These are phyloP conservation scores for Nigrospora osmanthi DNA, from an alignment of 2,329 filamentous ascomycete genomes.

Conservation along the genomic window DNA sequence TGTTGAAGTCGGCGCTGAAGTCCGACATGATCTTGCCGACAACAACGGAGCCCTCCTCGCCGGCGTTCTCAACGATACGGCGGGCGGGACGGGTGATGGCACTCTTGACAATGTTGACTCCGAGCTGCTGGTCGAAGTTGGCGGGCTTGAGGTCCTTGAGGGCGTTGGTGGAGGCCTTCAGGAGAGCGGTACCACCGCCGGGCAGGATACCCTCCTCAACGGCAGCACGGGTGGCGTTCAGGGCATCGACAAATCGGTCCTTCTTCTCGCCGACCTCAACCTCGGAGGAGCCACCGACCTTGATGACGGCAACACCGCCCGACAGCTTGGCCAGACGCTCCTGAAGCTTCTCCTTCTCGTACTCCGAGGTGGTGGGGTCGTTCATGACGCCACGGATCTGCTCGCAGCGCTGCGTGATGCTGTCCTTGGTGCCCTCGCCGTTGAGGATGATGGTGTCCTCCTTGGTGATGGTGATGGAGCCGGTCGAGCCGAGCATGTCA, in stretches of 20 bases:
- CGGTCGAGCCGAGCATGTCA: conserved; percentile 94
- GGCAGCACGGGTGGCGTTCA: conserved; percentile 95
- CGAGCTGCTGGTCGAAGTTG: conserved; percentile 99
- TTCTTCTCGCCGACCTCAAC: conserved; percentile 99
- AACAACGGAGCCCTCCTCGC: conserved; percentile 88
- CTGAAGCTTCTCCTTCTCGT: conserved; percentile 99
- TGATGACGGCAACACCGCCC: conserved; percentile 98
- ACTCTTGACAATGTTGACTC: conserved; percentile 95
- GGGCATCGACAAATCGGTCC: conserved; percentile 95
- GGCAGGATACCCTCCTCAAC: conserved; percentile 99
- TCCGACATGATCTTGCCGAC: conserved; percentile 98
- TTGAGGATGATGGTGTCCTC: conserved; percentile 99
- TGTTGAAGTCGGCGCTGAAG: conserved; percentile 89
- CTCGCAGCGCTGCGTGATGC: conserved; percentile 90
- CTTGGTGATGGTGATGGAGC: conserved; percentile 99
- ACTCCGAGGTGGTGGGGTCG: conserved; percentile 91
- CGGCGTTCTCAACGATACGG: conserved; percentile 96
- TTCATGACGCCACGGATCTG: conserved; percentile 97
- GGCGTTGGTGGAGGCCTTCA: conserved; percentile 92
- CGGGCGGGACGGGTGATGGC: conserved; percentile 93
- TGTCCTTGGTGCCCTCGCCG: conserved; percentile 90
- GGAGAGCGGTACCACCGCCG: conserved; percentile 93
- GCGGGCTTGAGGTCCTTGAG: conserved; percentile 72
- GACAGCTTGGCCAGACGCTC: conserved; percentile 99
- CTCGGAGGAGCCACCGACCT: conserved; percentile 94